Evolutionary conservation across 768 basidiomycete species (phyloP).

Genomic region (Neoboletus subvelutipes): DNA sequence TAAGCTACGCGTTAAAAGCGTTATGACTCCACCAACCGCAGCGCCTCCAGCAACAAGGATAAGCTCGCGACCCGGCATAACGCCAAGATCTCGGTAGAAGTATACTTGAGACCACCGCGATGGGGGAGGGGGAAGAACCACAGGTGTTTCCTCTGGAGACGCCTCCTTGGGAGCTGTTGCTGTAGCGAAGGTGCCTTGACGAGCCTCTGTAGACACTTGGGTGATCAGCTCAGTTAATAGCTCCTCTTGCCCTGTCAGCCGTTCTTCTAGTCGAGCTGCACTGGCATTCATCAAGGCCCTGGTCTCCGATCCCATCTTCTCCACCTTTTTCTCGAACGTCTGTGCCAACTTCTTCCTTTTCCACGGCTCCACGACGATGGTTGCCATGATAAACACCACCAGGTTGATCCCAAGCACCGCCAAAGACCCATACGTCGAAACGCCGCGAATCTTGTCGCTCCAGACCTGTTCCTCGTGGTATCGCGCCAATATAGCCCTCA

Average conservation of each 20-base stretch:
- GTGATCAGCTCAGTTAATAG: conserved; percentile 31
- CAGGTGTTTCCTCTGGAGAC: conserved; percentile 1
- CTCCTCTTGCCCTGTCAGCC: conserved; percentile 49
- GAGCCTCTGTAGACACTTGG: conserved; percentile 13
- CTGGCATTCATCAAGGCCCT: conserved; percentile 47
- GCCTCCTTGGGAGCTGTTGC: conserved; percentile 4
- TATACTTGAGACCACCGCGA: conserved; percentile 13
- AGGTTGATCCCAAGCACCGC: conserved; percentile 86
- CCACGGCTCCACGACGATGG: conserved; percentile 94
- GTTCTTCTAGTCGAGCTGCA: conserved; percentile 46
- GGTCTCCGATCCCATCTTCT: conserved; percentile 46
- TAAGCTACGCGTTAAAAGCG: conserved; percentile 22
- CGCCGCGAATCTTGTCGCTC: conserved; percentile 97
- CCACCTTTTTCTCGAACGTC: conserved; percentile 84
- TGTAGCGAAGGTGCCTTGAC: conserved; percentile 6
- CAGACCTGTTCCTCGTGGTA: conserved; percentile 99
- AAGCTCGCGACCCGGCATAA: conserved; percentile 21
- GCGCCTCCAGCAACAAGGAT: conserved; percentile 32
- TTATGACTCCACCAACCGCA: conserved; percentile 26
- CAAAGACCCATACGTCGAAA: conserved; percentile 90
- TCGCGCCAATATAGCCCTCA: conserved; percentile 83
- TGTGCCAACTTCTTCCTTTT: conserved; percentile 84
- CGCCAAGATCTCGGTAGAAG: conserved; percentile 11
- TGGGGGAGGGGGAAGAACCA: background rate
- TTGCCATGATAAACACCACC: conserved; percentile 86